Conservation (phyloP, 371 early-diverging fungal genomes). For the Caulochytrium protostelioides region DNA sequence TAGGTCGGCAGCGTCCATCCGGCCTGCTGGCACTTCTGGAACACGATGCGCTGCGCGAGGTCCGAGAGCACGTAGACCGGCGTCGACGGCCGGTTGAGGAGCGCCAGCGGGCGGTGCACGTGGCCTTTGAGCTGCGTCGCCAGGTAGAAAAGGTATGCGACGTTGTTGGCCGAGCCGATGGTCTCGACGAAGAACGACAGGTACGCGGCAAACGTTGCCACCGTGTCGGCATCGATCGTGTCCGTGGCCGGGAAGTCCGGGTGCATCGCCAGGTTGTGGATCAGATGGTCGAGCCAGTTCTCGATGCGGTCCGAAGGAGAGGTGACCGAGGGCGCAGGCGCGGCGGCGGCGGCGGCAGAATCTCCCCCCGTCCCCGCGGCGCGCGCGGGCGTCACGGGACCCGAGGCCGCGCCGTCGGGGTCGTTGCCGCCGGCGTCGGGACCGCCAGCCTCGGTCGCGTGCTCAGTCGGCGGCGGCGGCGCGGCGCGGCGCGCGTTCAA, state of each 20-base stretch:
- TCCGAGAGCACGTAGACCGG: conserved; percentile 63
- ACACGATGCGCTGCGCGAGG: conserved; percentile 51
- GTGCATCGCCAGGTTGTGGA: conserved; percentile 70
- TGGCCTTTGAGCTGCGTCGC: conserved; percentile 43
- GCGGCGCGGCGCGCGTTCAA: no score
- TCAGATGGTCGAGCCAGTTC: conserved; percentile 36
- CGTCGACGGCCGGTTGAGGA: conserved; percentile 9
- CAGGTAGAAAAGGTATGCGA: conserved; percentile 53
- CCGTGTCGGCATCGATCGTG: conserved; percentile 26
- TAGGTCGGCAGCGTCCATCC: conserved; percentile 51
- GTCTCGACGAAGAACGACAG: conserved; percentile 44
- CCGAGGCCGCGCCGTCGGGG: no score
- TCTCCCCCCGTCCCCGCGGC: no score
- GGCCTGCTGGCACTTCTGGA: conserved; percentile 35
- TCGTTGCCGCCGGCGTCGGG: no score
- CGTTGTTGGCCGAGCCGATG: conserved; percentile 57
- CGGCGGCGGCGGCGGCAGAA: no score
- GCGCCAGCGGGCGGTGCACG: not conserved
- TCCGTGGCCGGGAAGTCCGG: conserved; percentile 86
- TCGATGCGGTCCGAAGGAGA: no score
- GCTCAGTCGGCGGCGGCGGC: no score
- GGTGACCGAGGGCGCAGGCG: no score
- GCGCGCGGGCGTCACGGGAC: no score
- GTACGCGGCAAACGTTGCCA: conserved; percentile 33
- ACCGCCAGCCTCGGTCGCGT: no score